Conservation (phyloP, 1,284 basidiomycete genomes). For the Albatrellus sp. region DNA sequence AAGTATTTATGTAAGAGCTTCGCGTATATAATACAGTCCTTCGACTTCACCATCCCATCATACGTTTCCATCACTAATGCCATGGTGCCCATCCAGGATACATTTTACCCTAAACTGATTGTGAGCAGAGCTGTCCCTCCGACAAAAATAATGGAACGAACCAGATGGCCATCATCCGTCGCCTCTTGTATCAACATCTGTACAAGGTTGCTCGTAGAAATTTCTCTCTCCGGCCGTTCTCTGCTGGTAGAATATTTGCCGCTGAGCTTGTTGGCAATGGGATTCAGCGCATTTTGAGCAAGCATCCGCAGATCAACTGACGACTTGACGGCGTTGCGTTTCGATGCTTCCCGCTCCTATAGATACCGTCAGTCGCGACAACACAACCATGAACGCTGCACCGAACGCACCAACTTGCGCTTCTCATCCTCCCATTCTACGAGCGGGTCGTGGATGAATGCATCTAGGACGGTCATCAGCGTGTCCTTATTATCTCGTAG, state of each 20-base stretch:
- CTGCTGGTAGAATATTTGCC: constrained; percentile 54
- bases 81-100: constrained; percentile 82
- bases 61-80: constrained; percentile 25
- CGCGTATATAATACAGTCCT: not conserved
- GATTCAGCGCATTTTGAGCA: constrained; percentile 64
- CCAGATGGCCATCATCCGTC: constrained; percentile 62
- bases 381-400: not conserved
- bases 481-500: constrained; percentile 89
- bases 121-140: constrained; percentile 3
- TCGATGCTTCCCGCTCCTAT: constrained; percentile 19
- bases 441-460: constrained; percentile 95
- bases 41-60: constrained; percentile 18
- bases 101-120: constrained; percentile 47
- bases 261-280: constrained; percentile 76
- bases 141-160: constrained; percentile 23
- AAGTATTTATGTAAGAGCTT: not conserved
- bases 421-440: constrained; percentile 90
- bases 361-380: not conserved
- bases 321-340: constrained; percentile 29
- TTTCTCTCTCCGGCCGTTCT: constrained; percentile 47
- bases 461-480: constrained; percentile 92
- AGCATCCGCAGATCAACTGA: constrained; percentile 45
- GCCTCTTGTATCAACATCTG: constrained; percentile 86
- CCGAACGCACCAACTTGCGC: constrained; percentile 35
- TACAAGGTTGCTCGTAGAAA: constrained; percentile 77